Evolutionary conservation across 2,329 filamentous ascomycete genomes (phyloP), one percentile per base, ranked within the genome.

Genomic region (Microascus cirrosus): DNA sequence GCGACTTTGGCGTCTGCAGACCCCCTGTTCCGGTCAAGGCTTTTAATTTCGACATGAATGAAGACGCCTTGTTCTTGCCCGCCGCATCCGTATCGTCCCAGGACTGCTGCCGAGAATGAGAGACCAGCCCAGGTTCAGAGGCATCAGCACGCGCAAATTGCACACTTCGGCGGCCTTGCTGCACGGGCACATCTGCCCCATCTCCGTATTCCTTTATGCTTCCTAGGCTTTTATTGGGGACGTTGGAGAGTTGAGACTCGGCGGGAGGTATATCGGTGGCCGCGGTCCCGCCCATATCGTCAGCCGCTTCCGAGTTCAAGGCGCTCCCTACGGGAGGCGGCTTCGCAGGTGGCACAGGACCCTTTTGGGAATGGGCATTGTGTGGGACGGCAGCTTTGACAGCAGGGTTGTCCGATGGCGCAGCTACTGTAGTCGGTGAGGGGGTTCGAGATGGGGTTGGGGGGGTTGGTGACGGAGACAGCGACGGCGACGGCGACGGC

Each of bases 11-110:
- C n/a, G 71, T 70, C 57, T 80, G 79, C 13, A 77, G 68, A 25
- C 69, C 70, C n/a, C 75, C 70, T 8, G 74, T 71, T 12, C 77
- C 80, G 24, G 89, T 83, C 58, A 95, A 74, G 3, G 89, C 86
- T 67, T 88, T 90, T 61, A 95, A 71, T 68, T 87, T 91, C 20
- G 86, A 86, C 71, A 95, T 90, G 62, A 95, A 79, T 25, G 86
- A 86, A 24, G 81, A 80, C 58, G 80, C 75, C 60, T 79, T 77
- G 24, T 81, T 80, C 69, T 84, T 86, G 59, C 73, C 75, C 15
- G 76, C 69, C 10, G 74, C 73, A 42, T 89, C 87, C n/a, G 72
- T 77, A 56, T 87, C 84, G 53, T 87, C 84, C 73, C 81, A 81
- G 3, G 87, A 90, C 36, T 82, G 79, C 51, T 86, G 79, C 59